Base-by-base conservation (phyloP, 1,284 basidiomycete genomes). In the Ceratobasidium sp. region DNA sequence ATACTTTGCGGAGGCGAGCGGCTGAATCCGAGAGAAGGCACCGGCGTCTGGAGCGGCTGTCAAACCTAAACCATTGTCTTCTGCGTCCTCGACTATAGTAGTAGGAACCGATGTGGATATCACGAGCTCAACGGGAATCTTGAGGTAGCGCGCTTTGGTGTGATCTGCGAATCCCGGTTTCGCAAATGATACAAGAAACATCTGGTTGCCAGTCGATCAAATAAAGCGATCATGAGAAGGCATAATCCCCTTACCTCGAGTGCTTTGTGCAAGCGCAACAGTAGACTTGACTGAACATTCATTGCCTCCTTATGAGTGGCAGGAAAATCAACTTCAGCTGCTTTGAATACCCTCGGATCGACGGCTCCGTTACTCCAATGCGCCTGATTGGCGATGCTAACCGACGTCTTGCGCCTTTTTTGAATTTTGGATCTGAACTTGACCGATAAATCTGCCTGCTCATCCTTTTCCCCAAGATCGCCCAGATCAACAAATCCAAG, bases 1-100 rank as follows among this genome's bases (percentile, higher is more conserved):
- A 20, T 58, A 58, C 34, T 58, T 58, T 12, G 56, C 56, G 15
- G 56, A 38, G 38, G 25, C 56, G 15, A 58, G 40, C n/a, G 56
- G 56, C 22, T 42, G 56, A n/a, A 58, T 58, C 17, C 47, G 40
- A 8, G 56, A 29, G 27, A 58, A 58, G 17, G 56, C 56, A 17
- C 40, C 25, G 12, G 17, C n/a, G 56, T 58, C 56, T 10, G 40
- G 56, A 3, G 56, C 56, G 13, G 13, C 10, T 17, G 42, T 45
- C 8, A 22, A 35, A 20, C 17, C 25, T 12, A 20, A 8, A 31
- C 47, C 34, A 17, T 25, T 29, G 13, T n/a, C 22, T 6, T 58
- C 34, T 17, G 38, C 8, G 5, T 31, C 40, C n/a, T n/a, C n/a
- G n/a, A n/a, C n/a, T n/a, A n/a, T n/a, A 25, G 53, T 45, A 7